phyloP scores from a whole-genome alignment of 805 yeast genomes.

The Jamesozyma lodderae region DNA sequence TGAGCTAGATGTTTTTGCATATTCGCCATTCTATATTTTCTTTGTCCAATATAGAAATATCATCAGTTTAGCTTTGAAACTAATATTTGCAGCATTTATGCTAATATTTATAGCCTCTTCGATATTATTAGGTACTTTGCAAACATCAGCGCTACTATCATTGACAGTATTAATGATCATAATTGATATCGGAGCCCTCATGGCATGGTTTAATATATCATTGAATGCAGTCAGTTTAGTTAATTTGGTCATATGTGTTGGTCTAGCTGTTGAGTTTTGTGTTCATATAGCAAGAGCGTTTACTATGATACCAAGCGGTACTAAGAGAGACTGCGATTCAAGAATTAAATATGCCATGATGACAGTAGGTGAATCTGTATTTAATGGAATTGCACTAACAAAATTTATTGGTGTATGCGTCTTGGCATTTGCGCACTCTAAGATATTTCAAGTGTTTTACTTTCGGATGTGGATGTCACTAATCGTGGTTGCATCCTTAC shows the following conservation, averaged over 20 bases:
- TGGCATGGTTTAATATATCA: constrained; percentile 66
- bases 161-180: constrained; percentile 55
- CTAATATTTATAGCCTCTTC: constrained; percentile 47
- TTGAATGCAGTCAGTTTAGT: constrained; percentile 86
- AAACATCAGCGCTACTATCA: constrained; percentile 48
- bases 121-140: constrained; percentile 55
- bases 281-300: constrained; percentile 79
- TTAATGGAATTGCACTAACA: constrained; percentile 85
- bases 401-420: constrained; percentile 83
- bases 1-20: constrained; percentile 65
- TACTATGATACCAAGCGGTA: constrained; percentile 35
- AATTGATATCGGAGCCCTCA: constrained; percentile 67
- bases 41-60: constrained; percentile 81
- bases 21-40: constrained; percentile 86
- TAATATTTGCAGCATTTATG: constrained; percentile 44
- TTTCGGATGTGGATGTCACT: constrained; percentile 90
- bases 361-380: constrained; percentile 81
- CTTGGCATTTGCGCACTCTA: constrained; percentile 76
- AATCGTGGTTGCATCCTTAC: constrained; percentile 67
- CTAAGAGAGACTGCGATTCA: constrained; percentile 30
- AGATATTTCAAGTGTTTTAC: constrained; percentile 84
- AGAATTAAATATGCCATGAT: constrained; percentile 48
- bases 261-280: constrained; percentile 89
- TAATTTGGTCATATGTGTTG: constrained; percentile 84
- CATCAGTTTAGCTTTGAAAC: constrained; percentile 44